These are phyloP conservation scores for Beauveria medogensis DNA, from an alignment of 2,329 filamentous ascomycete genomes.

Conservation along the genomic window DNA sequence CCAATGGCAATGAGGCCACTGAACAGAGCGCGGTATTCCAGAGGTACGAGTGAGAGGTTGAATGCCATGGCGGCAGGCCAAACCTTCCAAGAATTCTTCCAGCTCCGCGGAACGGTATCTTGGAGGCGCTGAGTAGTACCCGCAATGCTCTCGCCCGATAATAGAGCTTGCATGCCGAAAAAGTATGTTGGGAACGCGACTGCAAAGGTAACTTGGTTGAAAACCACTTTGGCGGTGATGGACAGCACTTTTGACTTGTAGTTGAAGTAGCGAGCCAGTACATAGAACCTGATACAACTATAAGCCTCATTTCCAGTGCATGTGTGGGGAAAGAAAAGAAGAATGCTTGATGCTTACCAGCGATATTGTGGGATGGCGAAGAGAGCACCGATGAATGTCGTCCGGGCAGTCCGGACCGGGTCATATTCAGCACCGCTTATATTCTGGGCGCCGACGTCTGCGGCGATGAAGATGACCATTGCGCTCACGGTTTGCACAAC, in stretches of 20 bases:
- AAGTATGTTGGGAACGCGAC: slow-evolving; percentile 80
- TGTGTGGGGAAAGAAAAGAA: not conserved
- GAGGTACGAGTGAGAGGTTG: slow-evolving; percentile 73
- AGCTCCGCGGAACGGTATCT: slow-evolving; percentile 67
- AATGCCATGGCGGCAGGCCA: slow-evolving; percentile 86
- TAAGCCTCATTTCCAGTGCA: not conserved
- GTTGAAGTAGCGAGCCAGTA: slow-evolving; percentile 75
- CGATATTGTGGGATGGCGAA: slow-evolving; percentile 71
- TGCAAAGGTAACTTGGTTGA: slow-evolving; percentile 77
- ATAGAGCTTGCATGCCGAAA: slow-evolving; percentile 68
- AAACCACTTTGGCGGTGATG: slow-evolving; percentile 64
- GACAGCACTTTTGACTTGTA: slow-evolving; percentile 65
- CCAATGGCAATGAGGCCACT: slow-evolving; percentile 72
- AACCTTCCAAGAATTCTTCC: slow-evolving; percentile 73
- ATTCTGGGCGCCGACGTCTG: slow-evolving; percentile 69
- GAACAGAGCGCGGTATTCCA: slow-evolving; percentile 75
- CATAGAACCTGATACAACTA: slow-evolving; percentile 56
- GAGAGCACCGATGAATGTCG: slow-evolving; percentile 65
- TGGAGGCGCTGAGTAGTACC: slow-evolving; percentile 64
- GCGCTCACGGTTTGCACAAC: slow-evolving; percentile 71
- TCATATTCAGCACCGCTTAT: slow-evolving; percentile 59
- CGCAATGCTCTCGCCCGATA: slow-evolving; percentile 56
- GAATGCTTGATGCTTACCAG: slow-evolving; percentile 49
- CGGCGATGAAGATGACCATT: slow-evolving; percentile 69
- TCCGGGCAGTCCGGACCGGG: slow-evolving; percentile 58